phyloP scores from a whole-genome alignment of 257 asterid genomes.

The Plantago ovata region DNA sequence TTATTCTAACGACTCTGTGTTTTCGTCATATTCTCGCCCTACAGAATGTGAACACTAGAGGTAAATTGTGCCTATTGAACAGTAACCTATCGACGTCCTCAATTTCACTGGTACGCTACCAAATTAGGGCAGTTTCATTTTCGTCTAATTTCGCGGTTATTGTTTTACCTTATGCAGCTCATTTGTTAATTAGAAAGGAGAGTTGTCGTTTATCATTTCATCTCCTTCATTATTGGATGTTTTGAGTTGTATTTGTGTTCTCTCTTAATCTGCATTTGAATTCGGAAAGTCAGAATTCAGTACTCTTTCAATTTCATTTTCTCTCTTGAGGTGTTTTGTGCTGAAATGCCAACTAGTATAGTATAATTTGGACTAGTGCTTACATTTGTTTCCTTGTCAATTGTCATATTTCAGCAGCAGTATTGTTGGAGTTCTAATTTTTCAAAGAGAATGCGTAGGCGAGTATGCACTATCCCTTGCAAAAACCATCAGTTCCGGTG shows the following conservation, averaged over 20 bases:
- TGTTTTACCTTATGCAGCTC: no score
- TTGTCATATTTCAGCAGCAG: constrained; percentile 45
- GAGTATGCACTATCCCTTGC: constrained; percentile 36
- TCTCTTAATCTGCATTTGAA: constrained; percentile 1
- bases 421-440: constrained; percentile 54
- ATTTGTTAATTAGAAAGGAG: no score
- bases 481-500: constrained; percentile 51
- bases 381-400: constrained; percentile 20
- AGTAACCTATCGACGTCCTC: constrained; percentile 22
- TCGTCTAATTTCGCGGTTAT: background rate
- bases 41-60: constrained; percentile 30
- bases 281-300: background rate
- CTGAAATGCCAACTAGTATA: background rate
- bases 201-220: no score
- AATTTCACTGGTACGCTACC: constrained; percentile 26
- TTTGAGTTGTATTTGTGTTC: no score
- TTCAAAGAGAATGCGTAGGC: constrained; percentile 39
- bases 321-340: background rate
- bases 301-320: background rate
- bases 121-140: background rate
- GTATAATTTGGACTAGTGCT: background rate
- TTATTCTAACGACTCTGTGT: background rate
- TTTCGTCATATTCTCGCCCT: constrained; percentile 16
- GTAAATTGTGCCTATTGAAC: constrained; percentile 21
- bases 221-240: no score